These are phyloP conservation scores for Wickerhamiella azymoides DNA, from an alignment of 805 yeast genomes.

Conservation along the genomic window DNA sequence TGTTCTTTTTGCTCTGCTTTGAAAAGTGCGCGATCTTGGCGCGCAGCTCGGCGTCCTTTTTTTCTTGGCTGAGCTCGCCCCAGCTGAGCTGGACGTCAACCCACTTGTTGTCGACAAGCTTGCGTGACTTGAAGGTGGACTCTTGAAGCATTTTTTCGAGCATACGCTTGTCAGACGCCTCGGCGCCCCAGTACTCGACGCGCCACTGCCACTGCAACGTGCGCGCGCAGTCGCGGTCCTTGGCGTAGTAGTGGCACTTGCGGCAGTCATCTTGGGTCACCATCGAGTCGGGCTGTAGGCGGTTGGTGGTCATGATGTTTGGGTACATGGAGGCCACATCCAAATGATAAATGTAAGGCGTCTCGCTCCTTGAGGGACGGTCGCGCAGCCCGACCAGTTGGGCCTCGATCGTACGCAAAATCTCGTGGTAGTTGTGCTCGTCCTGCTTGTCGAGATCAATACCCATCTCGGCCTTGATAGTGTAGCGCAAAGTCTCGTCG, in stretches of 20 bases:
- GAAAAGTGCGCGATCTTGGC: constrained; percentile 74
- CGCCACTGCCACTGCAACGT: constrained; percentile 95
- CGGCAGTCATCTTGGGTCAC: constrained; percentile 92
- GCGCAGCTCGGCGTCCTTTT: constrained; percentile 63
- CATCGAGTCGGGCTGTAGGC: constrained; percentile 97
- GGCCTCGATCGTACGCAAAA: constrained; percentile 42
- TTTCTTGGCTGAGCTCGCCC: constrained; percentile 61
- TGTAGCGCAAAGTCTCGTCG: constrained; percentile 63
- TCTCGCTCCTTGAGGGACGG: constrained; percentile 53
- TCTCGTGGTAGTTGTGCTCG: constrained; percentile 66
- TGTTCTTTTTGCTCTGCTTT: constrained; percentile 65
- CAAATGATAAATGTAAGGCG: constrained; percentile 86
- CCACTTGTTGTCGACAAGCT: constrained; percentile 3
- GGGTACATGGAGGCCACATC: constrained; percentile 99
- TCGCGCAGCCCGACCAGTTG: constrained; percentile 45
- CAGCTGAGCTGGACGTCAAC: constrained; percentile 29
- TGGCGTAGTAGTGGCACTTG: constrained; percentile 90
- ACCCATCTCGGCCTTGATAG: constrained; percentile 54
- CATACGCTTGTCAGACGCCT: constrained; percentile 82
- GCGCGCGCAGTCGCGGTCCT: constrained; percentile 88
- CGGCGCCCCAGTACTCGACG: constrained; percentile 88
- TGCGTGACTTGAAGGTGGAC: constrained; percentile 31
- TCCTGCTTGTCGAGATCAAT: constrained; percentile 26
- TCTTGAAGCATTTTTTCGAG: constrained; percentile 67
- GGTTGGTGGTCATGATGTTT: constrained; percentile 92